Base-by-base conservation (phyloP, 495 filamentous ascomycete genomes). In the Opeltia flavorubescens region DNA sequence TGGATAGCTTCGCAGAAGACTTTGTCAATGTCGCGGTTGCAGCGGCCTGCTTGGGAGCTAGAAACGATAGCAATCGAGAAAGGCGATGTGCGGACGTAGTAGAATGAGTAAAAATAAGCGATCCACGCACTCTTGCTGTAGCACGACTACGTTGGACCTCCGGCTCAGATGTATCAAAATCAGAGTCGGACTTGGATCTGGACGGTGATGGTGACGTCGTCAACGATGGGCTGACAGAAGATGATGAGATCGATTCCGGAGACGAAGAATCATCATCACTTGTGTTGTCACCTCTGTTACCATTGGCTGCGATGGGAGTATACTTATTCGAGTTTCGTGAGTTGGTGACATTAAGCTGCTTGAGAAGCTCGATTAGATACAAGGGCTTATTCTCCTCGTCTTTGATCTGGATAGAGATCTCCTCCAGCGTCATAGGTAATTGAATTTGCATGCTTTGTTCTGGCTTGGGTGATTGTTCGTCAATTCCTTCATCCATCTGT, bases 61-160 rank as follows among this genome's bases (percentile, higher is more conserved):
- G 71, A 17, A 82, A 65, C 1, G 68, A 62, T n/a, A 96, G 67
- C 1, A 98, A 78, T 15, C 80, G 81, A 2, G 80, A 74, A 12
- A 98, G 75, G 35, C 91, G 82, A 15, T 80, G 73, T 20, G 89
- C 84, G 15, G 77, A 76, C 59, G 94, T 85, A 56, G 86, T 95
- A 45, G 79, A 86, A 47, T 84, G 85, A 38, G 86, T 88, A 63
- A 96, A 96, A 33, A 96, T 78, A 21, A 98, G 69, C 11, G 50
- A 55, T 20, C 55, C 49, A 13, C 48, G 48, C 34, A 27, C 13
- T 51, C 17, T 31, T 15, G 12, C 27, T 1, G 25, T 20, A 13
- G 23, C 35, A 20, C 15, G 40, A 17, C 3, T 1, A 8, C 15
- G 13, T 43, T 24, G 31, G 26, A 18, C 4, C 21, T 47, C 15